Conservation (phyloP, 148 eudicot genomes). For the Silene latifolia region DNA sequence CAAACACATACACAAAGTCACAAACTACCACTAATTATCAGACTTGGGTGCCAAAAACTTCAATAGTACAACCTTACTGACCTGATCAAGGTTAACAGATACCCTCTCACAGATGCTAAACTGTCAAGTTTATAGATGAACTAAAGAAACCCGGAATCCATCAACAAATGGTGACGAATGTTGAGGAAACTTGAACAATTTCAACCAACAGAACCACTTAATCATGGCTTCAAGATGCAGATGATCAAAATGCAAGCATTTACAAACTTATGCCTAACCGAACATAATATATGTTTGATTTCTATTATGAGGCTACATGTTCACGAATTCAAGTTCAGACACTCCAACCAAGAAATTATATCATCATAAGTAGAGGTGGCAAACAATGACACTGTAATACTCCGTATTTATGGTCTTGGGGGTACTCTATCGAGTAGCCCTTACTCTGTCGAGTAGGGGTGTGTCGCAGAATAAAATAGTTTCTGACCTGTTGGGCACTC, state of each 20-base stretch:
- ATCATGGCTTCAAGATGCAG: background rate
- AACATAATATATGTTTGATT: background rate
- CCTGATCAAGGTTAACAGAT: background rate
- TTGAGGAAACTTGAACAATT: background rate
- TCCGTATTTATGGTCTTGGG: no score
- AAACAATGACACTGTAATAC: no score
- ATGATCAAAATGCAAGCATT: background rate
- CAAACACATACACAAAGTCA: background rate
- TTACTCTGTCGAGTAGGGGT: no score
- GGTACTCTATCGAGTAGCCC: no score
- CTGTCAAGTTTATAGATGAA: background rate
- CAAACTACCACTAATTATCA: background rate
- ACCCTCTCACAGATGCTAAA: background rate
- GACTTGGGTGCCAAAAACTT: background rate
- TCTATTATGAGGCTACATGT: no score
- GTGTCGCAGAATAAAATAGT: no score
- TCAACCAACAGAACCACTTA: background rate
- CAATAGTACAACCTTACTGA: background rate
- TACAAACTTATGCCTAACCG: background rate
- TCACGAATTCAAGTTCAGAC: slow-evolving; percentile 4
- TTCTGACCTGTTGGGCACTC: no score
- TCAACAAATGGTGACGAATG: background rate
- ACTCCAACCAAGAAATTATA: no score
- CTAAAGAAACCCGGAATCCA: background rate
- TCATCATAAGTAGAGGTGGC: no score